Evolutionary conservation across 768 basidiomycete genomes (phyloP).

Genomic region (Fomitopsis pulvina): DNA sequence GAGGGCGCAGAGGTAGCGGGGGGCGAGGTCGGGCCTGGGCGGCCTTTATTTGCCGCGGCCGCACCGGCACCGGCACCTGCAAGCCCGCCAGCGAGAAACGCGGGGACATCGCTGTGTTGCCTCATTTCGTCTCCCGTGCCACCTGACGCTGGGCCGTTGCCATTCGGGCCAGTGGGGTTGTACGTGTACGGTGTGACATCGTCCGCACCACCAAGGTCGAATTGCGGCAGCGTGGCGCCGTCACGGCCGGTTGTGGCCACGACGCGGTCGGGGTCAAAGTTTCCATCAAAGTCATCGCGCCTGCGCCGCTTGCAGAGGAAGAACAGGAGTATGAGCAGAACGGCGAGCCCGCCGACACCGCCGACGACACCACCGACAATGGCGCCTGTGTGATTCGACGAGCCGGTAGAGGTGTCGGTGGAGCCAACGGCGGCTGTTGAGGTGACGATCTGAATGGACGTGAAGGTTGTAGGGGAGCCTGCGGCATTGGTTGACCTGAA

Average conservation of each 20-base stretch:
- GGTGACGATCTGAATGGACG: constrained; percentile 8
- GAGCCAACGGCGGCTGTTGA: constrained; percentile 10
- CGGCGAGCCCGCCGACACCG: constrained; percentile 21
- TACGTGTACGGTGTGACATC: constrained; percentile 19
- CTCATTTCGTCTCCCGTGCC: constrained; percentile 16
- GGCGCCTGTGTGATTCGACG: constrained; percentile 21
- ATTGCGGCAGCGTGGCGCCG: constrained; percentile 16
- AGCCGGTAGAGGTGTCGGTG: constrained; percentile 4
- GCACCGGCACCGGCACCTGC: constrained; percentile 15
- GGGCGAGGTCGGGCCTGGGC: constrained; percentile 1
- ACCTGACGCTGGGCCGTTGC: constrained; percentile 3
- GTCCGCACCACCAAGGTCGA: constrained; percentile 15
- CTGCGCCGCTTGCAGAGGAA: constrained; percentile 18
- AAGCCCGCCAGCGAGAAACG: constrained; percentile 19
- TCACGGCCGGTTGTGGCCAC: constrained; percentile 21
- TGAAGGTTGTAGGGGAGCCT: constrained; percentile 15
- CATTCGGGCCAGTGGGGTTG: constrained; percentile 6
- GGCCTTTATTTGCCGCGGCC: constrained; percentile 2
- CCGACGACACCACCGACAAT: constrained; percentile 27
- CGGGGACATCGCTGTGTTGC: constrained; percentile 19
- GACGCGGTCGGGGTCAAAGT: constrained; percentile 43
- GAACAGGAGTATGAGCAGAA: constrained; percentile 19
- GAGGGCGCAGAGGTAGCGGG: constrained; percentile 13
- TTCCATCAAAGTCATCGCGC: constrained; percentile 41
- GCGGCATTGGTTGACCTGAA: constrained; percentile 15